Evolutionary conservation across 2,329 filamentous ascomycete genomes (phyloP).

Genomic region (Clathrospora elynae): DNA sequence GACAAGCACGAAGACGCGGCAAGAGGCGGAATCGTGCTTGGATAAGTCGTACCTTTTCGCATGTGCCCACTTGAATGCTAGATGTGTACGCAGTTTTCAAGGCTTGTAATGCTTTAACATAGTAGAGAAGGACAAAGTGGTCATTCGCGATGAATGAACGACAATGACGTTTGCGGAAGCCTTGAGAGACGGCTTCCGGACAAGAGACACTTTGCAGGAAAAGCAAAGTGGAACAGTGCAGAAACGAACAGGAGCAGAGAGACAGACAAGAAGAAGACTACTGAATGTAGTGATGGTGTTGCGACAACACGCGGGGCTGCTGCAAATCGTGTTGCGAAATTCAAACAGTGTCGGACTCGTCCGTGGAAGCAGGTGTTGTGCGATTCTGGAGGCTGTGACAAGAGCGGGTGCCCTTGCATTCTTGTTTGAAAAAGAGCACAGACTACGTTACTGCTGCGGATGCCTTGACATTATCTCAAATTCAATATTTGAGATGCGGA

Average conservation of each 20-base stretch:
- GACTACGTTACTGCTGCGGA: slow-evolving; percentile 20
- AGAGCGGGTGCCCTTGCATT: slow-evolving; percentile 44
- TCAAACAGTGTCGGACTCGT: slow-evolving; percentile 40
- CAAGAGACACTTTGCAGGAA: slow-evolving; percentile 38
- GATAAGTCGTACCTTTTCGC: slow-evolving; percentile 41
- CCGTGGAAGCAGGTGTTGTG: slow-evolving; percentile 30
- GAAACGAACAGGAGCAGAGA: slow-evolving; percentile 38
- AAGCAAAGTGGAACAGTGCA: slow-evolving; percentile 42
- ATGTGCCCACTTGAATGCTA: slow-evolving; percentile 35
- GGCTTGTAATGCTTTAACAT: slow-evolving; percentile 39
- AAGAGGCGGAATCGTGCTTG: slow-evolving; percentile 30
- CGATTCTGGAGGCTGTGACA: slow-evolving; percentile 29
- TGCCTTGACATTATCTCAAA: slow-evolving; percentile 34
- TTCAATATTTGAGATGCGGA: slow-evolving; percentile 30
- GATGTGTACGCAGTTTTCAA: slow-evolving; percentile 32
- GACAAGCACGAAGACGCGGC: slow-evolving; percentile 35
- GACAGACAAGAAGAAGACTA: slow-evolving; percentile 39
- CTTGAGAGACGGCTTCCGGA: slow-evolving; percentile 39
- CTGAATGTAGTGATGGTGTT: slow-evolving; percentile 31
- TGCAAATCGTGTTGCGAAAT: slow-evolving; percentile 42
- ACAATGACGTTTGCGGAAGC: slow-evolving; percentile 44
- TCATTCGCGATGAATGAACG: slow-evolving; percentile 36
- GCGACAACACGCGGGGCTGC: slow-evolving; percentile 26
- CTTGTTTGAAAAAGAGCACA: slow-evolving; percentile 37
- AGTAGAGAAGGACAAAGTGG: slow-evolving; percentile 39